Conservation (phyloP, 2,329 filamentous ascomycete genomes). For the Teratosphaeria epicoccoides region DNA sequence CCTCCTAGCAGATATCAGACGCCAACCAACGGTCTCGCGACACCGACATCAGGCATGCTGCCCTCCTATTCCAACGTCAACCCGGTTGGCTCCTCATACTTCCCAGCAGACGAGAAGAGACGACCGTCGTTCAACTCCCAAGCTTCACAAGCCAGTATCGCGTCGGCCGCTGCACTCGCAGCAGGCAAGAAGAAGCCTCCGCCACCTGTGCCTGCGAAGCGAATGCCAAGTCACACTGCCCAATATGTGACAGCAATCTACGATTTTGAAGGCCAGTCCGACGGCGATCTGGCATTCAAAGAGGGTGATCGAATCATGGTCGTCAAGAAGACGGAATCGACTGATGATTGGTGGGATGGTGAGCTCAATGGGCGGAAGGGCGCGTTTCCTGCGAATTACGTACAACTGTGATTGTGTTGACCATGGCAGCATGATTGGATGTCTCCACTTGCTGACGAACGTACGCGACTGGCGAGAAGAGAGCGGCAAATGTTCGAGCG, state of each 20-base stretch:
- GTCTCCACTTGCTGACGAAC: neutral
- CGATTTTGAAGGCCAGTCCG: constrained; percentile 58
- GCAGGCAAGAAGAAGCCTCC: constrained; percentile 62
- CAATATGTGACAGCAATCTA: constrained; percentile 53
- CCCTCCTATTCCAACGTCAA: constrained; percentile 1
- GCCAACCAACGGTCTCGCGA: constrained; percentile 12
- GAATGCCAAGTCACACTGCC: constrained; percentile 32
- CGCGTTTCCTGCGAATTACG: constrained; percentile 74
- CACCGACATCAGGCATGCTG: neutral
- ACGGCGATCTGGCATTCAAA: constrained; percentile 61
- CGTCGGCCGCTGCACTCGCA: constrained; percentile 25
- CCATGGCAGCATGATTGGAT: neutral
- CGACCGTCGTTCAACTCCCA: neutral
- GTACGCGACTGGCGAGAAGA: too few relatives aligned
- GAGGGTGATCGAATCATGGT: constrained; percentile 71
- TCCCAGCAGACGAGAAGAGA: constrained; percentile 5
- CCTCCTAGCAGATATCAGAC: constrained; percentile 26
- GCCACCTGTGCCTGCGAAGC: constrained; percentile 58
- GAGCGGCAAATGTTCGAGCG: too few relatives aligned
- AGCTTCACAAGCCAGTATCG: constrained; percentile 17
- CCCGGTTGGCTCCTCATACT: constrained; percentile 16
- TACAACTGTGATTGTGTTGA: constrained; percentile 14
- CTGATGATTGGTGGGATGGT: constrained; percentile 82
- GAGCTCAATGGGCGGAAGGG: constrained; percentile 59
- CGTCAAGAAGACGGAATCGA: constrained; percentile 65